Evolutionary conservation across 768 basidiomycete species (phyloP), one percentile per base, ranked within the genome.

Genomic region (Agrocybe pediades): DNA sequence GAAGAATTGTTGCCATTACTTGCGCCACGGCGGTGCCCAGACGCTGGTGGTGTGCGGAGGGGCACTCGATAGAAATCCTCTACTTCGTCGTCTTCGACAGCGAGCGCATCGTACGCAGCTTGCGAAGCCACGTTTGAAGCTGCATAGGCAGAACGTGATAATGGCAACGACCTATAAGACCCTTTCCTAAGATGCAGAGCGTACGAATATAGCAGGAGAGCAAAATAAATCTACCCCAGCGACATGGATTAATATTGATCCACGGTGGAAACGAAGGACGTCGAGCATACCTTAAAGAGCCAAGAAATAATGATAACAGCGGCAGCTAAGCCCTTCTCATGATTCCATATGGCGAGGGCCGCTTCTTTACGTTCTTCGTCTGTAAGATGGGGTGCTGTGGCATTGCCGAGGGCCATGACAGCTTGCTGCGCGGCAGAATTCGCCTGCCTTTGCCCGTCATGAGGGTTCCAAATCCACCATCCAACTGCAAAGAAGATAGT

Each of bases 381-480:
- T 0, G 85, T 81, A 69, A 90, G 81, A 16, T 74, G 75, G 45
- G 80, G 79, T 26, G 73, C 76, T 8, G 78, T 72, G 15, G 74
- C 71, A 48, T 78, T 76, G 36, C 78, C 83, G 40, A 76, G 76
- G 33, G 86, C 76, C 67, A 93, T 88, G 68, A 99, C 83, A 39
- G 85, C 88, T 66, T 91, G 74, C 71, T 99, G 97, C 9, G 97
- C 96, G 24, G 80, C 77, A 1, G 95, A 98, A 68, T 96, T 92
- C 57, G 82, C 81, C 27, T 84, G 81, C 1, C 85, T 83, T 20
- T 77, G 79, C 5, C 97, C 97, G 62, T 99, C 95, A 65, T 99
- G 97, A 0, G 95, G 90, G 1, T 86, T 90, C 73, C 89, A 89
- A 27, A 84, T 71, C 88, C 93, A 99, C 96, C 95, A 99, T 36